Percentiles rank a stretch among this genome's conserved stretches.
These are phyloP conservation scores for Lactarius sanguifluus DNA, from an alignment of 768 basidiomycete genomes.

Conservation along the genomic window DNA sequence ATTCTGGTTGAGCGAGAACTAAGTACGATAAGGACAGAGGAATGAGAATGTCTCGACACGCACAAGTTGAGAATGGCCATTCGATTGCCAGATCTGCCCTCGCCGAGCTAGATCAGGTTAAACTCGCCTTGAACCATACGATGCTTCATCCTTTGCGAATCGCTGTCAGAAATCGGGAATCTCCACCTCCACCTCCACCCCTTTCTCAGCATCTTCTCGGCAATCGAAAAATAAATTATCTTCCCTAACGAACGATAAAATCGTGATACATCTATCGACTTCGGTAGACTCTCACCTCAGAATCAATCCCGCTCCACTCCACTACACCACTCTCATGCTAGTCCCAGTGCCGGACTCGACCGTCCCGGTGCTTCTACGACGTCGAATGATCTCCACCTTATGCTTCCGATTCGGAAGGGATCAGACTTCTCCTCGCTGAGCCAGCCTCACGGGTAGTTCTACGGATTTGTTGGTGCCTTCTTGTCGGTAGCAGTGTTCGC, in stretches of 20 bases:
- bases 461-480: constrained; percentile 18
- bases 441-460: constrained; percentile 16
- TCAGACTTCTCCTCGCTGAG: constrained; percentile 25
- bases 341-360: constrained; percentile 15
- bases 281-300: constrained; percentile 10
- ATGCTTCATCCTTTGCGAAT: constrained; percentile 27
- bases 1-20: neutral
- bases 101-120: constrained; percentile 24
- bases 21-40: neutral
- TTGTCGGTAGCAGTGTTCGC: constrained; percentile 14
- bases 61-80: constrained; percentile 2
- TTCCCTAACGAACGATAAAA: constrained; percentile 1
- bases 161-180: constrained; percentile 29
- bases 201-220: constrained; percentile 15
- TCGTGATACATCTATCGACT: constrained; percentile 2
- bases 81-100: constrained; percentile 11
- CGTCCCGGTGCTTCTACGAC: constrained; percentile 27
- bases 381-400: constrained; percentile 28
- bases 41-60: constrained; percentile 20
- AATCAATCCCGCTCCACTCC: constrained; percentile 5
- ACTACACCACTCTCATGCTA: constrained; percentile 20
- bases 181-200: constrained; percentile 20
- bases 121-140: constrained; percentile 15
- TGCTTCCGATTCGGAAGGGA: constrained; percentile 33
- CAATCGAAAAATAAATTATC: neutral